Conservation (phyloP, 169 alveolate genomes). For the Babesia gibsoni region DNA sequence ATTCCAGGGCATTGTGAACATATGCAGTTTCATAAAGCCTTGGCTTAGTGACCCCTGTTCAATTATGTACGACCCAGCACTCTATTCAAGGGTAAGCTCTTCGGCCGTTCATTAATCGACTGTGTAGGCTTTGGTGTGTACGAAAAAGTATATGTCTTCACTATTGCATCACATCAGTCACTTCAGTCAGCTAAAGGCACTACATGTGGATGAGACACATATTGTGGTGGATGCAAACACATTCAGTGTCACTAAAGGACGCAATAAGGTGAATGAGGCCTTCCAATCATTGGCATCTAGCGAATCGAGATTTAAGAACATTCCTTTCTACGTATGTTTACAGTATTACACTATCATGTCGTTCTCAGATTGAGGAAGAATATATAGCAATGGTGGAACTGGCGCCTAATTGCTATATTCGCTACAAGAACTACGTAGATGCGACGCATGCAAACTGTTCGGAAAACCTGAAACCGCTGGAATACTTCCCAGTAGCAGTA, state of each 20-base stretch:
- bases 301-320: conserved; percentile 69
- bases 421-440: conserved; percentile 71
- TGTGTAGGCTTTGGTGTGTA: conserved; percentile 40
- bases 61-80: conserved; percentile 69
- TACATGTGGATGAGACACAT: conserved; percentile 66
- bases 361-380: conserved; percentile 59
- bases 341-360: not conserved
- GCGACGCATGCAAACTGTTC: conserved; percentile 67
- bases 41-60: conserved; percentile 69
- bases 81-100: conserved; percentile 56
- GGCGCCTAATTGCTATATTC: conserved; percentile 62
- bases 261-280: conserved; percentile 63
- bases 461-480: conserved; percentile 68
- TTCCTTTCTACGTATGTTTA: conserved; percentile 66
- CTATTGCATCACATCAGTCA: conserved; percentile 58
- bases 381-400: conserved; percentile 74
- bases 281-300: conserved; percentile 54
- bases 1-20: conserved; percentile 64
- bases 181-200: conserved; percentile 58
- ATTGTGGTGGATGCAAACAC: conserved; percentile 66
- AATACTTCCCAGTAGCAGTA: conserved; percentile 69
- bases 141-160: conserved; percentile 53
- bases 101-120: not conserved
- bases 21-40: conserved; percentile 66
- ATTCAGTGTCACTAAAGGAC: conserved; percentile 69